Conservation (phyloP, 2,329 filamentous ascomycete species). For the Lachnum nothofagi region DNA sequence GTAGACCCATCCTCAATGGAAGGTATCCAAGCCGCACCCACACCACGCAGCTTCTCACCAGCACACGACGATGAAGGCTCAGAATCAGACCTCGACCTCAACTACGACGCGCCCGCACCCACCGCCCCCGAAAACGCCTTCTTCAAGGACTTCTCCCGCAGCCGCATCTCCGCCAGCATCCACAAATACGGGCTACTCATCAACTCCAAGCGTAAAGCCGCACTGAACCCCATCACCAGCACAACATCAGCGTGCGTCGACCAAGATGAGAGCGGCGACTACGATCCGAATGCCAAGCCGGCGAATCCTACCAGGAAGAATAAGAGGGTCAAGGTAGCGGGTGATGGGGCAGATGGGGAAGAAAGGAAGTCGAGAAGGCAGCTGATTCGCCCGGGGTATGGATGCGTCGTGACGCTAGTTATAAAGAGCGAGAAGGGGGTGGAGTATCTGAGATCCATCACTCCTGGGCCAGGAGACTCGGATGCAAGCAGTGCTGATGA, state of each 20-base stretch:
- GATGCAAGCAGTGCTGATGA: slow-evolving; percentile 2
- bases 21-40: background rate
- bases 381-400: slow-evolving; percentile 9
- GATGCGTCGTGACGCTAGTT: slow-evolving; percentile 14
- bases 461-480: background rate
- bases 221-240: slow-evolving; percentile 10
- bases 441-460: slow-evolving; percentile 18
- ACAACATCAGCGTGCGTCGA: slow-evolving; percentile 20
- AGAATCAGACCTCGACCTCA: slow-evolving; percentile 2
- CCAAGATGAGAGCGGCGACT: slow-evolving; percentile 28
- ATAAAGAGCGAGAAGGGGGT: slow-evolving; percentile 9
- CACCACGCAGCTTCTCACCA: background rate
- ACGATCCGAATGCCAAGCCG: slow-evolving; percentile 20
- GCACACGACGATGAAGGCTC: background rate
- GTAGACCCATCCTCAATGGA: no score
- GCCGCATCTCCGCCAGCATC: background rate
- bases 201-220: slow-evolving; percentile 14
- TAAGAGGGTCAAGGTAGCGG: slow-evolving; percentile 2
- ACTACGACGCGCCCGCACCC: background rate
- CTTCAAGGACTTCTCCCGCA: background rate
- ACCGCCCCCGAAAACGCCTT: slow-evolving; percentile 3
- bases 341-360: slow-evolving; percentile 2
- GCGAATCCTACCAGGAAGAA: background rate
- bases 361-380: slow-evolving; percentile 1
- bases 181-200: slow-evolving; percentile 12